Evolutionary conservation across 2,329 filamentous ascomycete genomes (phyloP), one percentile per base, ranked within the genome.

Genomic region (Hansfordia pulvinata): DNA sequence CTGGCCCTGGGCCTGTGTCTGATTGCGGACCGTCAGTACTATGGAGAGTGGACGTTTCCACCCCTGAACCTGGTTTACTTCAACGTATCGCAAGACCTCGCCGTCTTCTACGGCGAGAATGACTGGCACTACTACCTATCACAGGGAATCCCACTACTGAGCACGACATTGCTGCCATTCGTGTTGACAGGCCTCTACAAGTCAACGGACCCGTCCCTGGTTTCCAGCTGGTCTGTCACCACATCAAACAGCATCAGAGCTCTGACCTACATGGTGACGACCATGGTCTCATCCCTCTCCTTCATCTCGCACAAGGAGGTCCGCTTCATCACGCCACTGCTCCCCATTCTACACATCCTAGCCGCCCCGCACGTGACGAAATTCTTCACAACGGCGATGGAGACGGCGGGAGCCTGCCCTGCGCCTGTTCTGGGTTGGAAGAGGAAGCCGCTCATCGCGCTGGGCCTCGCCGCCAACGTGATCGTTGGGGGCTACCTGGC

Each of bases 231-330:
- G 31, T 50, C 45, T 35, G 37, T 44, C 8, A 36, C 43, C 27
- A 46, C 54, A 34, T 43, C 48, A 21, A 60, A 58, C 29, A 55
- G 66, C 9, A 55, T 61, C 27, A 62, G 60, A 29, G 62, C 65
- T 19, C 54, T 86, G 7, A 61, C 72, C 8, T 60, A 62, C 17
- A 59, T 70, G 6, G 62, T 77, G 21, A 35, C 76, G 29, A 51
- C 70, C 17, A 79, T 76, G 30, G 54, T 80, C 8, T 47, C 56
- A 2, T 50, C 61, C 3, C 64, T 96, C 18, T 93, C 83, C 2
- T 46, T 81, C 24, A 81, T 96, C 38, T 75, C 84, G 2, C 90
- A 98, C 57, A 98, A 98, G 51, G 90, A 98, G 62, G 82, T 93
- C 40, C 83, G 90, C 43, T 98, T 98, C 58, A 81, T 96, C 38